Conservation (phyloP, 352 stramenopile genomes). For the Pythium pectinolyticum region DNA sequence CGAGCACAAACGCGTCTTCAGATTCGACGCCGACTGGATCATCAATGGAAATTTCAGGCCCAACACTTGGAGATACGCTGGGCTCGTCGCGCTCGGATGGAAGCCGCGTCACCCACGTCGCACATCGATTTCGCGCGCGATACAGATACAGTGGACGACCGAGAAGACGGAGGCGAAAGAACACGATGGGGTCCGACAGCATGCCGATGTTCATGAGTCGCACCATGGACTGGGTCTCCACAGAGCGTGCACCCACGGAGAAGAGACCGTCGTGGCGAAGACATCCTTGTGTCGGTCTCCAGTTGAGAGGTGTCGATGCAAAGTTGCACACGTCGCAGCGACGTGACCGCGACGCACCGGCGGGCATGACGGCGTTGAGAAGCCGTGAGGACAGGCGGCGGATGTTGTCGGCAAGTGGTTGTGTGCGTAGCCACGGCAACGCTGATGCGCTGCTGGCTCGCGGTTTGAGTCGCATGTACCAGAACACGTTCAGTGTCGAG, state of each 20-base stretch:
- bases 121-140: neutral
- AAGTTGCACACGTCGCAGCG: neutral
- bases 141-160: neutral
- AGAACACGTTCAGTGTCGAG: no score
- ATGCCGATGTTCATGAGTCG: constrained; percentile 19
- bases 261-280: constrained; percentile 12
- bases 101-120: no score
- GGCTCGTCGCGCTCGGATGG: no score
- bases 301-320: neutral
- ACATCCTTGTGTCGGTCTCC: constrained; percentile 5
- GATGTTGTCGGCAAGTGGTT: no score
- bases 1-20: no score
- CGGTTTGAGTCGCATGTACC: no score
- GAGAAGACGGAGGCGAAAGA: constrained; percentile 10
- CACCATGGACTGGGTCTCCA: constrained; percentile 24
- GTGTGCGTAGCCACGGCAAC: no score
- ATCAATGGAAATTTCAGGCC: no score
- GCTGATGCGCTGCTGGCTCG: no score
- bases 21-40: no score
- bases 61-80: no score
- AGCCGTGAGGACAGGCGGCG: neutral
- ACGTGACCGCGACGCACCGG: no score
- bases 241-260: constrained; percentile 14
- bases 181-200: constrained; percentile 19
- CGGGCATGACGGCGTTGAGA: neutral